phyloP scores from a whole-genome alignment of 23 red algal species.

The Pyropia yezoensis region DNA sequence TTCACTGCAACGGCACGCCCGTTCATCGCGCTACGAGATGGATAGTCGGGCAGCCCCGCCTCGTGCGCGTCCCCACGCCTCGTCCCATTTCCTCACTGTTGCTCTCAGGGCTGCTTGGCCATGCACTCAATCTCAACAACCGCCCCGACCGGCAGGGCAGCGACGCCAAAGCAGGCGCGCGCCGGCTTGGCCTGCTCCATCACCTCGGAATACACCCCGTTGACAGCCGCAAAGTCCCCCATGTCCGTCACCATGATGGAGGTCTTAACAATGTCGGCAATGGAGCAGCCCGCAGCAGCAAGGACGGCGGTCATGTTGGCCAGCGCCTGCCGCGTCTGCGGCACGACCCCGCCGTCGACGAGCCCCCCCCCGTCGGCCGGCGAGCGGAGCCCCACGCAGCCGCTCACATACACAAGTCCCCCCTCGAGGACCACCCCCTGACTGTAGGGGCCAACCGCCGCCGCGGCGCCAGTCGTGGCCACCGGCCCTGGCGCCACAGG shows the following conservation, averaged over 20 bases:
- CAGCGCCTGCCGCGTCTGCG: slow-evolving; percentile 87
- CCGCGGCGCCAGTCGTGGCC: slow-evolving; percentile 52
- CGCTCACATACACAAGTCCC: slow-evolving; percentile 86
- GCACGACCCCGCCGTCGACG: slow-evolving; percentile 42
- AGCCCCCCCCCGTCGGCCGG: slow-evolving; percentile 24
- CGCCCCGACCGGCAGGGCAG: slow-evolving; percentile 76
- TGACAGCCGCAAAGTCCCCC: slow-evolving; percentile 82
- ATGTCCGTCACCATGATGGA: slow-evolving; percentile 85
- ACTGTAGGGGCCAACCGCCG: slow-evolving; percentile 92
- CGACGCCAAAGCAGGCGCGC: slow-evolving; percentile 83
- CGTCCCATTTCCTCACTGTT: not conserved
- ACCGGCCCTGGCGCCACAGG: slow-evolving; percentile 23
- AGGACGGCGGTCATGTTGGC: slow-evolving; percentile 79
- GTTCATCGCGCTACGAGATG: too few relatives aligned
- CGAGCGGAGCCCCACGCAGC: slow-evolving; percentile 87
- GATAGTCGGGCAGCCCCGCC: too few relatives aligned
- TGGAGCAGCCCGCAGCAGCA: slow-evolving; percentile 30
- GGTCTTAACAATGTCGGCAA: slow-evolving; percentile 62
- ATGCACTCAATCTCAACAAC: slow-evolving; percentile 91
- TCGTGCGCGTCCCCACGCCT: too few relatives aligned
- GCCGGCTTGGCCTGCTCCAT: slow-evolving; percentile 61
- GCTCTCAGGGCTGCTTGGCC: slow-evolving; percentile 17
- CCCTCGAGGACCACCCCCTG: slow-evolving; percentile 58
- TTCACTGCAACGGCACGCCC: too few relatives aligned
- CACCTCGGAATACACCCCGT: slow-evolving; percentile 63